Conservation (phyloP, 1,284 basidiomycete genomes). For the Phylloporus sp. region DNA sequence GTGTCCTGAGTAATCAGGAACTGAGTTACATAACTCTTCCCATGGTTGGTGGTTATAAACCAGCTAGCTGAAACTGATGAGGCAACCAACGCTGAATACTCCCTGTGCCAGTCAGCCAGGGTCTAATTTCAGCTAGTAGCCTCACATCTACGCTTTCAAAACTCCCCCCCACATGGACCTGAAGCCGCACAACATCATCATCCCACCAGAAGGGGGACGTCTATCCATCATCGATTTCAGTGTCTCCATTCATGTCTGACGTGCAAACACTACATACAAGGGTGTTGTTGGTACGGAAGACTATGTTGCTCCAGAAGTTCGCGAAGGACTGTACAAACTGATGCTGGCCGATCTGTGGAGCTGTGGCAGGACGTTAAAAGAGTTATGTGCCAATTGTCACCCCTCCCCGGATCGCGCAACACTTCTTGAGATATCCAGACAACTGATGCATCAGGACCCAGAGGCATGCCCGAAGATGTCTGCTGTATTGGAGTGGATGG, state of each 20-base stretch:
- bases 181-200: constrained; percentile 4
- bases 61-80: too few relatives aligned
- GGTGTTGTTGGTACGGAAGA: constrained; percentile 1
- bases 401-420: neutral
- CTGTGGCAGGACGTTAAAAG: constrained; percentile 4
- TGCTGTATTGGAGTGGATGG: neutral
- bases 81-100: too few relatives aligned
- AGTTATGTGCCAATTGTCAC: neutral
- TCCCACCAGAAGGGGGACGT: neutral
- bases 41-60: too few relatives aligned
- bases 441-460: constrained; percentile 1
- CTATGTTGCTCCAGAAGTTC: constrained; percentile 13
- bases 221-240: too few relatives aligned
- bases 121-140: too few relatives aligned
- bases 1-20: too few relatives aligned
- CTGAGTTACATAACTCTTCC: too few relatives aligned
- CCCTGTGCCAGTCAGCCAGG: too few relatives aligned
- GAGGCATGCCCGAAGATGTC: neutral
- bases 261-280: neutral
- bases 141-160: too few relatives aligned
- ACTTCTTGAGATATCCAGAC: neutral
- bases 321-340: constrained; percentile 1
- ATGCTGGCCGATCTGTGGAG: constrained; percentile 11
- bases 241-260: neutral
- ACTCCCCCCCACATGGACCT: constrained; percentile 11